These are phyloP conservation scores for Pittosporum tobira DNA, from an alignment of 129 eudicot species.

Conservation along the genomic window DNA sequence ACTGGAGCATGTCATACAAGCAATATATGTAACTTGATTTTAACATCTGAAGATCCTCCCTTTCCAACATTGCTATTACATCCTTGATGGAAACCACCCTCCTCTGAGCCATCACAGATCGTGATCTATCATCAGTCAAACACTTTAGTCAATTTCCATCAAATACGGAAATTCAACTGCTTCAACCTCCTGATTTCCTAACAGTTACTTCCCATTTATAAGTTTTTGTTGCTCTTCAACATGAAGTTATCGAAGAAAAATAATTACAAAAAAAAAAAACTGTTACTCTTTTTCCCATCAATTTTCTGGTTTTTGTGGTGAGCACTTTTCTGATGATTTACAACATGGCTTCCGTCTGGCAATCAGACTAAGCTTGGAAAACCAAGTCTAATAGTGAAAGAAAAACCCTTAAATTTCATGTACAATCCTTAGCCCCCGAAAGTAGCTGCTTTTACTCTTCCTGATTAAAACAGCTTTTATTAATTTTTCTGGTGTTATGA, in stretches of 20 bases:
- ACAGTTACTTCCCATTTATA: background rate
- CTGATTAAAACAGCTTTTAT: background rate
- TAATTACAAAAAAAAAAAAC: background rate
- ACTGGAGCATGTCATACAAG: background rate
- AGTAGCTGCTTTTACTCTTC: constrained; percentile 1
- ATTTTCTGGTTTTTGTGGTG: background rate
- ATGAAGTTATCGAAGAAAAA: background rate
- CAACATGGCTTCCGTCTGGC: too few relatives aligned
- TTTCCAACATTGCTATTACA: background rate
- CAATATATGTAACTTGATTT: constrained; percentile 2
- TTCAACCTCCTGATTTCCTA: background rate
- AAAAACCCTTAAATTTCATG: background rate
- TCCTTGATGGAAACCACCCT: constrained; percentile 3
- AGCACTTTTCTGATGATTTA: too few relatives aligned
- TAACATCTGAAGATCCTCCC: constrained; percentile 5
- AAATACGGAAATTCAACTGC: background rate
- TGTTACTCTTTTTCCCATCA: background rate
- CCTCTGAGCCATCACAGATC: background rate
- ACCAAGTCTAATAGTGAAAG: too few relatives aligned
- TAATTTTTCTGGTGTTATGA: background rate
- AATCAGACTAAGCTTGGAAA: too few relatives aligned
- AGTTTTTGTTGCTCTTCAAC: background rate
- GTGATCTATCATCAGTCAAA: background rate
- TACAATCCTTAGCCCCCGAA: background rate
- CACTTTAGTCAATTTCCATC: background rate